Conservation (phyloP, 2,329 filamentous ascomycete species). For the Arachnomyces sp. region DNA sequence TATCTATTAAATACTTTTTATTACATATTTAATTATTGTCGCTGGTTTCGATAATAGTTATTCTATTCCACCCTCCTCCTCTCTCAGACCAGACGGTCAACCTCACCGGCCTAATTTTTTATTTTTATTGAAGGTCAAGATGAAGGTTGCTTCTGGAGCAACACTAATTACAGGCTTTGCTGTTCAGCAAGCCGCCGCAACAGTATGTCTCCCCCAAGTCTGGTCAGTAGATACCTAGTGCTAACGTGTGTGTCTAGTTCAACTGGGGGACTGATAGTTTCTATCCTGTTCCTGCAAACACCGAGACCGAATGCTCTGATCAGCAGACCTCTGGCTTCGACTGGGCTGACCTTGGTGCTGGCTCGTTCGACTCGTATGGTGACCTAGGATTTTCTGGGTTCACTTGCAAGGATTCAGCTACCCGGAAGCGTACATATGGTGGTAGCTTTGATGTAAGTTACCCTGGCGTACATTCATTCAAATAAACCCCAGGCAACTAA, state of each 20-base stretch:
- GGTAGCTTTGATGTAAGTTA: conserved; percentile 14
- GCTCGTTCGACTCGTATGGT: conserved; percentile 57
- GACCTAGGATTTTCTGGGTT: conserved; percentile 69
- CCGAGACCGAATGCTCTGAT: conserved; percentile 67
- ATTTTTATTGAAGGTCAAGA: conserved; percentile 4
- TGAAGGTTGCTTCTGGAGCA: conserved; percentile 16
- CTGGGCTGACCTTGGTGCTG: conserved; percentile 57
- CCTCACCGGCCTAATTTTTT: not conserved
- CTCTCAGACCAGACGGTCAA: not conserved
- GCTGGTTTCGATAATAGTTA: conserved; percentile 12
- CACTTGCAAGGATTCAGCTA: conserved; percentile 51
- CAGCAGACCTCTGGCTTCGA: conserved; percentile 62
- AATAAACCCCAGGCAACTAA: conserved; percentile 39
- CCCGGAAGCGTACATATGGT: conserved; percentile 16
- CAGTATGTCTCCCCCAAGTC: conserved; percentile 11
- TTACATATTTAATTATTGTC: conserved; percentile 3
- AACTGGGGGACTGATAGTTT: conserved; percentile 44
- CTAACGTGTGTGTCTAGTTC: conserved; percentile 13
- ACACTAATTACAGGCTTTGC: conserved; percentile 14
- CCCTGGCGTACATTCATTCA: not conserved
- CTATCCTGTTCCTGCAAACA: conserved; percentile 63
- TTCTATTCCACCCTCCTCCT: no score
- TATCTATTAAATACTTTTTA: not conserved
- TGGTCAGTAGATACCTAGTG: not conserved
- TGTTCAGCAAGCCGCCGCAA: conserved; percentile 19